Percentiles rank a stretch among this genome's conserved stretches.
phyloP scores from a whole-genome alignment of 805 yeast species.

The Metschnikowia hibisci region DNA sequence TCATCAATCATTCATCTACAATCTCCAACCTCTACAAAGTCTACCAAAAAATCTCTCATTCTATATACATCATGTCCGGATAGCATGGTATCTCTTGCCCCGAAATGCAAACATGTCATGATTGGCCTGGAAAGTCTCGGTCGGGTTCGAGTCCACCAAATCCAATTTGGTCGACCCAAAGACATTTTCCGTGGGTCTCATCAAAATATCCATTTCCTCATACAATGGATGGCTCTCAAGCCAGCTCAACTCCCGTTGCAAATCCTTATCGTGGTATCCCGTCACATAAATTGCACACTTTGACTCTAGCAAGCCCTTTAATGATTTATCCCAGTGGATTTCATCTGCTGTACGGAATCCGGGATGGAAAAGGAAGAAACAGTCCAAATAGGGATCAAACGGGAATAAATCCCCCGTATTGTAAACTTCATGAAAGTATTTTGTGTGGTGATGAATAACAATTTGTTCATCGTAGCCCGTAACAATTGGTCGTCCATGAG shows the following conservation, averaged over 20 bases:
- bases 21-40: too few species aligned
- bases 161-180: conserved; percentile 93
- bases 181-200: conserved; percentile 67
- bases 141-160: conserved; percentile 85
- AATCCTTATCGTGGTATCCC: conserved; percentile 78
- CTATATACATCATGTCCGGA: conserved; percentile 26
- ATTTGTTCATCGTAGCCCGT: conserved; percentile 71
- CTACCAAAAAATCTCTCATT: too few species aligned
- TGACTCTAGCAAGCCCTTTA: conserved; percentile 85
- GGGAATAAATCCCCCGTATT: conserved; percentile 95
- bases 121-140: conserved; percentile 89
- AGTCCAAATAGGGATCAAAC: conserved; percentile 93
- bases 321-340: conserved; percentile 77
- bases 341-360: conserved; percentile 83
- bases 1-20: too few species aligned
- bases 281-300: conserved; percentile 91
- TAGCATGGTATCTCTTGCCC: conserved; percentile 95
- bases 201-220: conserved; percentile 75
- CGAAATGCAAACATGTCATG: conserved; percentile 87
- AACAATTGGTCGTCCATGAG: conserved; percentile 58
- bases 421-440: conserved; percentile 86
- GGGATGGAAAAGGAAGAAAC: conserved; percentile 92
- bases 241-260: conserved; percentile 67
- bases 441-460: conserved; percentile 77
- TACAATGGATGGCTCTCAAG: conserved; percentile 53